These are phyloP conservation scores for Aspergillus nomiae DNA, from an alignment of 2,329 filamentous ascomycete genomes.

Conservation along the genomic window DNA sequence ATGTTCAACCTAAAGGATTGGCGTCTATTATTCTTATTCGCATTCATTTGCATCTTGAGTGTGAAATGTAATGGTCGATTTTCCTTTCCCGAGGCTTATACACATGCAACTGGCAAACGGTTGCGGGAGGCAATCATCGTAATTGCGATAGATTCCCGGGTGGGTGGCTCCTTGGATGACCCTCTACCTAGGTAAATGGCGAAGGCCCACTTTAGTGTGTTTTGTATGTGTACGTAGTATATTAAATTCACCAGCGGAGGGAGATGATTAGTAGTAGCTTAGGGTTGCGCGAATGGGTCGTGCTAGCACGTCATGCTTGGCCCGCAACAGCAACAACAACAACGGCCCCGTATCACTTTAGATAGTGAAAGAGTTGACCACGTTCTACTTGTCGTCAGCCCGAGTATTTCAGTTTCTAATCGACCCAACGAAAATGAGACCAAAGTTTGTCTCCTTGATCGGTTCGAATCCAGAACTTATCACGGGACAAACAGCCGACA, in stretches of 20 bases:
- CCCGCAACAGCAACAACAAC: constrained; percentile 7
- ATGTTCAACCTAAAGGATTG: background rate
- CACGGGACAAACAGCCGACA: background rate
- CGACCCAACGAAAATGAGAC: background rate
- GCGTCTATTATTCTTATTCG: background rate
- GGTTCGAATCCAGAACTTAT: background rate
- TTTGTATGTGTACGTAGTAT: background rate
- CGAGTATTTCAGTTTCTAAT: background rate
- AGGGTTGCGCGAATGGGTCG: constrained; percentile 16
- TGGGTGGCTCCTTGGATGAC: background rate
- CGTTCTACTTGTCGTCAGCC: background rate
- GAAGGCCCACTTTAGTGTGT: background rate
- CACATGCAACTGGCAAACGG: background rate
- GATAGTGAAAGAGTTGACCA: background rate
- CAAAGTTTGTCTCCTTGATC: background rate
- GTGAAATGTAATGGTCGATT: background rate
- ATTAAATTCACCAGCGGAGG: background rate
- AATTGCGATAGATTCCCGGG: background rate
- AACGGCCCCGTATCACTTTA: background rate
- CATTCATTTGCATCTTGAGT: no score
- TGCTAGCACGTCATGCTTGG: constrained; percentile 31
- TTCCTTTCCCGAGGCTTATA: background rate
- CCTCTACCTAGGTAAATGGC: background rate
- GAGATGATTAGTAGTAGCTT: background rate
- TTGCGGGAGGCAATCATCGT: background rate